phyloP scores from a whole-genome alignment of 2,329 filamentous ascomycete genomes.

The Botrytis byssoidea region DNA sequence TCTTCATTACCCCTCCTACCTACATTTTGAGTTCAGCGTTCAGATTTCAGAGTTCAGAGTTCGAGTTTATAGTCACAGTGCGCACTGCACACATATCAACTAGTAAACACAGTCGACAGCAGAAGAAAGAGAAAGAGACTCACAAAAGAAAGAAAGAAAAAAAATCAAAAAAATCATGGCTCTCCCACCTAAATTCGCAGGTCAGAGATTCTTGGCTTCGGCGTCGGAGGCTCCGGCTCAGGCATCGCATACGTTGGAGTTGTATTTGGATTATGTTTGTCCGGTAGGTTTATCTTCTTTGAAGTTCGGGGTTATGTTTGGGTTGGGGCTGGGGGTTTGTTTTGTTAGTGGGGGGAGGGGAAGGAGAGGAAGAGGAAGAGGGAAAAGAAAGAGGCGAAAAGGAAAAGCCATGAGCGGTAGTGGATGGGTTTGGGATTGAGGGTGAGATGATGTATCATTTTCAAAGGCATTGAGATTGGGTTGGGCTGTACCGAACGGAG shows the following conservation, averaged over 20 bases:
- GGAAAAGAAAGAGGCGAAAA: too few relatives aligned
- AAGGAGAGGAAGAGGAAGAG: too few relatives aligned
- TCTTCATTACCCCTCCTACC: too few relatives aligned
- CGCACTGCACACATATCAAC: neutral
- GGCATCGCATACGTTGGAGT: slow-evolving; percentile 58
- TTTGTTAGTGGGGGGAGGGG: neutral
- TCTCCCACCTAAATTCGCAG: slow-evolving; percentile 73
- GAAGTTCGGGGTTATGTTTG: too few relatives aligned
- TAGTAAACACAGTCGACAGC: neutral
- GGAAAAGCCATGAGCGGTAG: too few relatives aligned
- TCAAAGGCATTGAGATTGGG: neutral
- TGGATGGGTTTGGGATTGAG: neutral
- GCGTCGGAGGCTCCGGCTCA: slow-evolving; percentile 43
- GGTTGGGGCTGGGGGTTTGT: too few relatives aligned
- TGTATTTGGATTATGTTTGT: slow-evolving; percentile 88
- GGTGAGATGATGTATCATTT: neutral
- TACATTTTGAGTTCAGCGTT: neutral
- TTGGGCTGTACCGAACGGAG: neutral
- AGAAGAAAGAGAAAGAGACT: neutral
- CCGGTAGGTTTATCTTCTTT: slow-evolving; percentile 44
- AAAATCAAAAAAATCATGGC: too few relatives aligned
- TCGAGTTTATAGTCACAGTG: neutral
- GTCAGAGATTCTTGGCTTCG: slow-evolving; percentile 58
- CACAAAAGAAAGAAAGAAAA: neutral
- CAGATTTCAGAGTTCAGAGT: neutral